Evolutionary conservation across 176 grass and related monocot genomes (phyloP).

Genomic region (Dendrocalamus sinicus): DNA sequence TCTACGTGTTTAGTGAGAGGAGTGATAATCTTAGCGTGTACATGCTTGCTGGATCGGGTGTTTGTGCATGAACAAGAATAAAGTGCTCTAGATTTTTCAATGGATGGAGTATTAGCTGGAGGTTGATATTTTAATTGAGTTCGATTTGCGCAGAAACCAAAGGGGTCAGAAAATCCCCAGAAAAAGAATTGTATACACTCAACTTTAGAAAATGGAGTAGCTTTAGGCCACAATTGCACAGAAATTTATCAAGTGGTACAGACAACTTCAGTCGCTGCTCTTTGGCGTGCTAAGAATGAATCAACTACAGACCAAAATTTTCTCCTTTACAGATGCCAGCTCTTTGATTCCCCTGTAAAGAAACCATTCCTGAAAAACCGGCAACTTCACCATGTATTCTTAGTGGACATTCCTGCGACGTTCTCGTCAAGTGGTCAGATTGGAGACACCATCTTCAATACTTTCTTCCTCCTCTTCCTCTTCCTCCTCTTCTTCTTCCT

Average conservation of each 20-base stretch:
- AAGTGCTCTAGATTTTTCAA: background rate
- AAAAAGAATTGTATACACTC: background rate
- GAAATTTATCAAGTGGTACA: background rate
- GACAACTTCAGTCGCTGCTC: background rate
- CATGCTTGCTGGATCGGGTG: too few relatives aligned
- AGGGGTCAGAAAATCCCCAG: background rate
- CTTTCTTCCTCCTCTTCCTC: constrained; percentile 40
- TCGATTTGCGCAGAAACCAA: background rate
- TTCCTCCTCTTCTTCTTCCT: constrained; percentile 2
- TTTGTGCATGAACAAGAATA: background rate
- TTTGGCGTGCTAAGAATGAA: constrained; percentile 34
- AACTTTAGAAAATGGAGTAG: background rate
- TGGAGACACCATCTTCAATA: constrained; percentile 46
- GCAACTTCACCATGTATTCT: constrained; percentile 30
- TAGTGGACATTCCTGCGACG: background rate
- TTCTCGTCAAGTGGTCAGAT: constrained; percentile 36
- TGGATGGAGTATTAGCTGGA: background rate
- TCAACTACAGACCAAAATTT: constrained; percentile 20
- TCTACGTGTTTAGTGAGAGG: too few relatives aligned
- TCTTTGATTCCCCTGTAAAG: background rate
- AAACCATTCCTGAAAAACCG: background rate
- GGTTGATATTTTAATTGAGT: background rate
- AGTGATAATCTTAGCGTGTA: too few relatives aligned
- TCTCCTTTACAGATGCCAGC: constrained; percentile 24
- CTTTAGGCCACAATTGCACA: background rate